Evolutionary conservation across 768 basidiomycete genomes (phyloP), one percentile per base, ranked within the genome.

Genomic region (Rhodotorula diobovata): DNA sequence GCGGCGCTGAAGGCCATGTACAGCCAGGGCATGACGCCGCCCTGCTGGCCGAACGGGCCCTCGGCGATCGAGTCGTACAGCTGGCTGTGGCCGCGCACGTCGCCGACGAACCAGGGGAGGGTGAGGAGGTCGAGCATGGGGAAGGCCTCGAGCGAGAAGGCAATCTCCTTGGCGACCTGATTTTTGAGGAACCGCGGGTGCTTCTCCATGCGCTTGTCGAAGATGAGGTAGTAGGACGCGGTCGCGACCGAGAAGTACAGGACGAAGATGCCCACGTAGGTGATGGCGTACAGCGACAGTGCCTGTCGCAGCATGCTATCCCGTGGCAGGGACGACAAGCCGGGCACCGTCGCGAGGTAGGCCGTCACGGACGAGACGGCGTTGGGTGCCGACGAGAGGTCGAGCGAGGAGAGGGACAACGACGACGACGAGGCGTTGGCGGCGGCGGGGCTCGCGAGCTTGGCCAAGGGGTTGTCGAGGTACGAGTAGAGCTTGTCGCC

Each of bases 161-260:
- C 81, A 70, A 99, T 98, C 82, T 99, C 96, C 70, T 79, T 78
- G 28, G 77, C 34, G 58, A 83, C 86, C 80, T 99, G 96, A 78
- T 93, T 87, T 78, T 90, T 89, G 56, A 96, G 83, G 82, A 94
- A 99, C 41, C 90, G 86, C 0, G 96, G 96, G 81, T 99, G 96
- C 25, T 28, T 32, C 45, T 73, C 60, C 92, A 90, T 96, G 32
- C 89, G 90, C 78, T 90, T 89, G 82, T 98, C 93, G 86, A 97
- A 99, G 66, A 98, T 86, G 81, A 84, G 88, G 55, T 81, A 81
- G 82, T 91, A 99, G 7, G 92, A 93, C 35, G 90, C 80, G 54
- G 85, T 82, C n/a, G 93, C 93, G 76, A 97, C 89, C 35, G 89
- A 62, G 81, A 96, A 93, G 81, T 99, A 99, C 58, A 99, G 85